These are phyloP conservation scores for Quercus aquifolioides DNA, from an alignment of 306 rosid species.

Conservation along the genomic window DNA sequence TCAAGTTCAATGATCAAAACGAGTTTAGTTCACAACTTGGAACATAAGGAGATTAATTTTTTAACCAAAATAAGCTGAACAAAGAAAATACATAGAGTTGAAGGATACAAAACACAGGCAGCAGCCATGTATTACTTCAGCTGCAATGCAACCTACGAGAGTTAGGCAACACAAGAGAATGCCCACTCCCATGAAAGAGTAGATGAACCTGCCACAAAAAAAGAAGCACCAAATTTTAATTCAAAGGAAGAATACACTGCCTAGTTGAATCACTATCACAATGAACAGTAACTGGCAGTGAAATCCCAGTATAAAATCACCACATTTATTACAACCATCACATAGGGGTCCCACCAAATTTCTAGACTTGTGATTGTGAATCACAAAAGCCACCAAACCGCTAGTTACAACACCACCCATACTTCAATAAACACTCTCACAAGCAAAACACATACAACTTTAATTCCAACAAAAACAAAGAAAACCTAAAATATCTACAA, in stretches of 20 bases:
- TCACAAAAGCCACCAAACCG: not conserved
- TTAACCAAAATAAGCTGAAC: constrained; percentile 13
- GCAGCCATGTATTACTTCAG: constrained; percentile 78
- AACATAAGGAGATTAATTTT: constrained; percentile 13
- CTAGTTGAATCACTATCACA: constrained; percentile 2
- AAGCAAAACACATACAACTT: not conserved
- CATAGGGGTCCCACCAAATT: not conserved
- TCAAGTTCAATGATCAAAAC: constrained; percentile 1
- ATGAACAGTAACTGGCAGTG: constrained; percentile 5
- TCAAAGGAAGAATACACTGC: not conserved
- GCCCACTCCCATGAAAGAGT: constrained; percentile 84
- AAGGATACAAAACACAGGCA: constrained; percentile 97
- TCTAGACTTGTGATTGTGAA: not conserved
- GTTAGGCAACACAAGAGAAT: constrained; percentile 60
- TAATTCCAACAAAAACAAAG: not conserved
- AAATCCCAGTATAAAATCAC: not conserved
- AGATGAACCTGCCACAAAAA: constrained; percentile 76
- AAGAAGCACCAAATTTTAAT: constrained; percentile 8
- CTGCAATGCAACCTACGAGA: constrained; percentile 85
- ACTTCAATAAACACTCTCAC: not conserved
- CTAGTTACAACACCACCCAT: not conserved
- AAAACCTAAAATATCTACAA: not conserved
- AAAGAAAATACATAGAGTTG: not conserved
- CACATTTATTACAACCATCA: not conserved
- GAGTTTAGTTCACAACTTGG: not conserved